A percentile compares a stretch with the other conserved stretches of the same genome.
phyloP scores from a whole-genome alignment of 75 land plant species.

The Isoetes taiwanensis region DNA sequence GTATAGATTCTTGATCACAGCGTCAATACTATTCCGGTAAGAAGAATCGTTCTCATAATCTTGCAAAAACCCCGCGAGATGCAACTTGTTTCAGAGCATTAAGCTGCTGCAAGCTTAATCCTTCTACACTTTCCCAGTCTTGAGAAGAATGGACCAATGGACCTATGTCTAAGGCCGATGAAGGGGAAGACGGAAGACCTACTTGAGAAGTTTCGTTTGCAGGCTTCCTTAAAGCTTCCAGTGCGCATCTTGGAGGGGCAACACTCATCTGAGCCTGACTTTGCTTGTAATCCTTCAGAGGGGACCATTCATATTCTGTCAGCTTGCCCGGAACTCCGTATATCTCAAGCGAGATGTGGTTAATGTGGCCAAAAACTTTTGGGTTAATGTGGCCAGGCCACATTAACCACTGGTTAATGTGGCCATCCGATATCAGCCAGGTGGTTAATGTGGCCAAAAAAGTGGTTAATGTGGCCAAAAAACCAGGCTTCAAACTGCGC shows the following conservation, averaged over 20 bases:
- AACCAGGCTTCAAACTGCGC: too few species aligned
- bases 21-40: slow-evolving; percentile 13
- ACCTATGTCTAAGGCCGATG: too few species aligned
- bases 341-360: too few species aligned
- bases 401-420: too few species aligned
- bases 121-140: slow-evolving; percentile 48
- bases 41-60: slow-evolving; percentile 22
- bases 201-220: background rate
- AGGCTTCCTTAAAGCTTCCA: slow-evolving; percentile 1
- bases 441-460: too few species aligned
- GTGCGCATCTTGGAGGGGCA: background rate
- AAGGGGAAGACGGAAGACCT: background rate
- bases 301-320: slow-evolving; percentile 7
- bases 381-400: too few species aligned
- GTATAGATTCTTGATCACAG: slow-evolving; percentile 50
- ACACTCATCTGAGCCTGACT: too few species aligned
- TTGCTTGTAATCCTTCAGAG: background rate
- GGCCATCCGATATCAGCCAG: too few species aligned
- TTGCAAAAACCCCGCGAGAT: slow-evolving; percentile 39
- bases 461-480: too few species aligned
- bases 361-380: too few species aligned
- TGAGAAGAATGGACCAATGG: background rate
- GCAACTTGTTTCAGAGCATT: slow-evolving; percentile 24
- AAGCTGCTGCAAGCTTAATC: slow-evolving; percentile 57
- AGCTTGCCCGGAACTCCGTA: too few species aligned